Evolutionary conservation across 1,284 basidiomycete genomes (phyloP).

Genomic region (Gomphus bonarii): DNA sequence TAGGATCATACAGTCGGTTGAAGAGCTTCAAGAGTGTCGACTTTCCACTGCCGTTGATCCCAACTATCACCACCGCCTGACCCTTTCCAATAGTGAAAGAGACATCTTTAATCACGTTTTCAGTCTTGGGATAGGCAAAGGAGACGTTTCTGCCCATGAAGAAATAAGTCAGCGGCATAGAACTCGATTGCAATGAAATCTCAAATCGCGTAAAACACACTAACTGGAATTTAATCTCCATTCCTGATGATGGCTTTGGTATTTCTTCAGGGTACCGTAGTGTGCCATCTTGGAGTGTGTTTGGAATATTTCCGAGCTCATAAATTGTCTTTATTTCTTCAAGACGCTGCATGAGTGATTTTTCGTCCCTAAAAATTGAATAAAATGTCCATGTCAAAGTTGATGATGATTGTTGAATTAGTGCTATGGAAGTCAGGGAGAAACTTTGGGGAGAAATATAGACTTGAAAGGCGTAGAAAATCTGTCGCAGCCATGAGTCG

Average conservation of each 20-base stretch:
- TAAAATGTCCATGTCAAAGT: constrained; percentile 9
- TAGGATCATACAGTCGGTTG: constrained; percentile 29
- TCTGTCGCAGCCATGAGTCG: not conserved
- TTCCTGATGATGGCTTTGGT: not conserved
- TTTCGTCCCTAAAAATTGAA: not conserved
- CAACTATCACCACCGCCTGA: constrained; percentile 33
- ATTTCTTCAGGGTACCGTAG: constrained; percentile 9
- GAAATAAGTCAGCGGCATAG: not conserved
- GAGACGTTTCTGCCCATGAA: constrained; percentile 16
- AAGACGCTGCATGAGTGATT: constrained; percentile 6
- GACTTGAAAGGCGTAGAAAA: constrained; percentile 5
- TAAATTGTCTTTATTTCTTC: constrained; percentile 10
- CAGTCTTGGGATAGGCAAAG: constrained; percentile 25
- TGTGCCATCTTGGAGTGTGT: constrained; percentile 13
- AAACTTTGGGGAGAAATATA: constrained; percentile 4
- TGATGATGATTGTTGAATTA: constrained; percentile 13
- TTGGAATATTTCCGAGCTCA: constrained; percentile 7
- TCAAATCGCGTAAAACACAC: constrained; percentile 21
- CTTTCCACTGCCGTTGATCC: constrained; percentile 39
- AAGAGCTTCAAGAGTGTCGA: constrained; percentile 36
- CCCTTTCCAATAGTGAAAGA: constrained; percentile 33
- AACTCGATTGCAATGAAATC: not conserved
- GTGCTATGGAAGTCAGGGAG: constrained; percentile 11
- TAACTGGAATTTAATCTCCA: constrained; percentile 6
- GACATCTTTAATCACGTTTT: constrained; percentile 24